These are phyloP conservation scores for Ambrosiella beaveri DNA, from an alignment of 2,329 filamentous ascomycete species.

Conservation along the genomic window DNA sequence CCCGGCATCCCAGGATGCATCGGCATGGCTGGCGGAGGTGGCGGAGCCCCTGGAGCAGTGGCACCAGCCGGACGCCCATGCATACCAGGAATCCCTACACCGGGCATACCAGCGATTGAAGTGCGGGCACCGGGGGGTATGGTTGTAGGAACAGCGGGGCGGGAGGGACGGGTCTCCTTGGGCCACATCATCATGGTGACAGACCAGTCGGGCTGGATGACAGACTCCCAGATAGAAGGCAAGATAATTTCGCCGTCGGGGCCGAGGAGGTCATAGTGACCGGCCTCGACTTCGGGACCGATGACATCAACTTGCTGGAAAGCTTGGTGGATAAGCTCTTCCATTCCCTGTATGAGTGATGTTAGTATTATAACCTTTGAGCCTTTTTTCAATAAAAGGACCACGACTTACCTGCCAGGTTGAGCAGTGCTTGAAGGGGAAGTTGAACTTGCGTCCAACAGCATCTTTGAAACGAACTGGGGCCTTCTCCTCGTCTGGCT, in stretches of 20 bases:
- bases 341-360: slow-evolving; percentile 50
- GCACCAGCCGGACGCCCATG: too few relatives aligned
- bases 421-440: slow-evolving; percentile 70
- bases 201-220: slow-evolving; percentile 52
- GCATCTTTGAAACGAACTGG: slow-evolving; percentile 86
- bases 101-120: neutral
- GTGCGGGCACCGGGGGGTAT: neutral
- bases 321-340: slow-evolving; percentile 69
- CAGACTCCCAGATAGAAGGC: slow-evolving; percentile 60
- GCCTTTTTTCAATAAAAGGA: neutral
- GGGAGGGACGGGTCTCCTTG: slow-evolving; percentile 26
- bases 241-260: slow-evolving; percentile 71
- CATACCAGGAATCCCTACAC: neutral
- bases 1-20: neutral
- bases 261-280: slow-evolving; percentile 65
- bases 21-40: neutral
- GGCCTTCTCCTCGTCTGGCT: slow-evolving; percentile 39
- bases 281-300: slow-evolving; percentile 57
- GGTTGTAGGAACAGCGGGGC: neutral
- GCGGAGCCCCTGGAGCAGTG: neutral
- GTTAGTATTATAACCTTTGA: neutral
- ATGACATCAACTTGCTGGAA: slow-evolving; percentile 64
- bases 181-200: slow-evolving; percentile 44
- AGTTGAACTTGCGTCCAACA: slow-evolving; percentile 78
- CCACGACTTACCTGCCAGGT: slow-evolving; percentile 55